Base-by-base conservation (phyloP, 2,329 filamentous ascomycete genomes). In the Elsinoe arachidis region DNA sequence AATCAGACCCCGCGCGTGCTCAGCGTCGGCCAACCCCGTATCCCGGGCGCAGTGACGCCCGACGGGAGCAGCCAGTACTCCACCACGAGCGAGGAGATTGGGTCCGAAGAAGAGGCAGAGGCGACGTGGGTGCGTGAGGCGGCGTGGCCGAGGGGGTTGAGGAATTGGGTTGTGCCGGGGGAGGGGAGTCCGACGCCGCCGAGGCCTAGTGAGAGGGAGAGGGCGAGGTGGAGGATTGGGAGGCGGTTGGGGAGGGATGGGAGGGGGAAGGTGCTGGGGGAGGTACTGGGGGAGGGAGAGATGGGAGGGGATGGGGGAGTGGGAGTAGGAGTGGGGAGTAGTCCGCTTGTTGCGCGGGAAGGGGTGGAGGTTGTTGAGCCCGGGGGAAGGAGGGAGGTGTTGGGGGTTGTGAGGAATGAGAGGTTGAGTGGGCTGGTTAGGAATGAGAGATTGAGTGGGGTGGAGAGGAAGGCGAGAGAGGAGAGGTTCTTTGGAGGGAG, bases 131-230 rank as follows among this genome's bases (percentile, higher is more conserved):
- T 37, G 34, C n/a, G 34, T 11, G 61, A 69, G 56, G 57, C 68
- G 59, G 61, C 63, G 14, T 62, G 65, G 30, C 67, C 68, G 4
- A 59, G 66, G 17, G 61, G 68, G 39, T 59, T 69, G 52, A 60
- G 68, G 26, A 63, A 57, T 6, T 70, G 63, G 60, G 67, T 69
- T 1, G 54, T 66, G 1, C 67, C 69, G 0, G 66, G 65, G 23
- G 68, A 70, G 61, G 68, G 66, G 17, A 67, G 67, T 7, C 66
- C 68, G 3, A 70, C 68, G n/a, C 69, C 69, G 14, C 66, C 68
- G 2, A 64, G 66, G 6, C n/a, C 59, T 58, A 35, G 60, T 15
- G 60, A 59, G 17, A 41, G 54, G 19, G 44, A 59, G 58, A 35
- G 39, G 30, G 61, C 60, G 15, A 59, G 61, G 9, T 61, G 62